Evolutionary conservation across 1,284 basidiomycete species (phyloP).

Genomic region (Puccinia novopanici): DNA sequence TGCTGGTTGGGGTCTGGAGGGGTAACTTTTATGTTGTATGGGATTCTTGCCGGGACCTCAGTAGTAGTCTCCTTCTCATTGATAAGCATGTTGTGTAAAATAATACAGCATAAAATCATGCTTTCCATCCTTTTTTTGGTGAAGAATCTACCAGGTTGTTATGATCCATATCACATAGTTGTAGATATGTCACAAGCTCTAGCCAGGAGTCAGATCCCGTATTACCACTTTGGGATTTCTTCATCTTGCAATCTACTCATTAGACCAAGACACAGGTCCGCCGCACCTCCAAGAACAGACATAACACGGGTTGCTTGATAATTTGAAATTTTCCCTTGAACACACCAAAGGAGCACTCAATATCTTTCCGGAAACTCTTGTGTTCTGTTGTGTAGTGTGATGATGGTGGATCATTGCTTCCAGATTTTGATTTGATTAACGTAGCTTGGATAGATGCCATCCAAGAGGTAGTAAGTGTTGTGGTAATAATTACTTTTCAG

Average conservation of each 20-base stretch:
- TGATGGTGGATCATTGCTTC: not conserved
- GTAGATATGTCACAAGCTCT: too few relatives aligned
- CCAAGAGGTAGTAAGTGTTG: slow-evolving; percentile 18
- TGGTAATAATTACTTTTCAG: slow-evolving; percentile 8
- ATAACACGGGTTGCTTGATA: not conserved
- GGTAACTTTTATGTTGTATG: not conserved
- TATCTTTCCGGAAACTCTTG: slow-evolving; percentile 14
- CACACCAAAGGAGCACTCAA: slow-evolving; percentile 10
- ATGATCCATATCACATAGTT: too few relatives aligned
- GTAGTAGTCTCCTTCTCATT: not conserved
- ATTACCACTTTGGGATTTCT: too few relatives aligned
- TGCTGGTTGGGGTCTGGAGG: not conserved
- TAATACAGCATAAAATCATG: not conserved
- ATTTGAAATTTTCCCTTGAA: slow-evolving; percentile 13
- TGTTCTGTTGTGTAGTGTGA: not conserved
- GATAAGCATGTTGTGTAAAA: slow-evolving; percentile 13
- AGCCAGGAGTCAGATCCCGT: too few relatives aligned
- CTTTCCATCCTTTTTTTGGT: not conserved
- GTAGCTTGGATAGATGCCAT: slow-evolving; percentile 17
- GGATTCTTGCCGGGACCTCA: not conserved
- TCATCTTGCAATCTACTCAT: too few relatives aligned
- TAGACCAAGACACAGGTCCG: too few relatives aligned
- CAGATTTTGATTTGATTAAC: slow-evolving; percentile 6
- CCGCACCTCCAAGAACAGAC: too few relatives aligned
- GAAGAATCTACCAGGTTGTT: not conserved